Evolutionary conservation across 1,139 yeast genomes (phyloP).

Genomic region (Pneumocystis carinii): DNA sequence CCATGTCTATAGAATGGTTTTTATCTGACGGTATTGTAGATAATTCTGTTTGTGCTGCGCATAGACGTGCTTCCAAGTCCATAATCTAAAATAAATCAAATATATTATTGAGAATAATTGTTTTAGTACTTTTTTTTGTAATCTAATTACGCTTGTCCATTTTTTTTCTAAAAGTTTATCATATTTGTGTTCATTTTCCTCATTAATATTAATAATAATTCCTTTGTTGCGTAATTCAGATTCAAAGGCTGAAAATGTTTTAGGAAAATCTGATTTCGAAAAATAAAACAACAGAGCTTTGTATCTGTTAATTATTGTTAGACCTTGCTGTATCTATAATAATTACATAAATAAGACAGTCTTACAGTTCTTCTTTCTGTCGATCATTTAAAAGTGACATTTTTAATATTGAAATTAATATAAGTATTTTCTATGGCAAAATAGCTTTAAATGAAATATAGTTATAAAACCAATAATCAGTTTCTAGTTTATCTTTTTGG

Average conservation of each 20-base stretch:
- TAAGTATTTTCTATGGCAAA: neutral
- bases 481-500: neutral
- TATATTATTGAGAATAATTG: neutral
- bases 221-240: slow-evolving; percentile 7
- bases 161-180: slow-evolving; percentile 49
- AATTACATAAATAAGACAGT: neutral
- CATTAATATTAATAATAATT: neutral
- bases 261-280: slow-evolving; percentile 6
- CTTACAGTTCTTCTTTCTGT: slow-evolving; percentile 14
- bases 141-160: slow-evolving; percentile 74
- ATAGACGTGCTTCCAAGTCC: slow-evolving; percentile 35
- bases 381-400: slow-evolving; percentile 11
- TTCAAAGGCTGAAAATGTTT: slow-evolving; percentile 6
- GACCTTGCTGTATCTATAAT: neutral
- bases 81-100: slow-evolving; percentile 19
- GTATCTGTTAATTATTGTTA: slow-evolving; percentile 6
- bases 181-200: slow-evolving; percentile 3
- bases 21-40: slow-evolving; percentile 23
- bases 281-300: slow-evolving; percentile 10
- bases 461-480: neutral
- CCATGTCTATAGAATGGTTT: slow-evolving; percentile 19
- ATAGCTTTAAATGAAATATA: neutral
- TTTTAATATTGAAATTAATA: neutral
- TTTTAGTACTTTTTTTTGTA: slow-evolving; percentile 48
- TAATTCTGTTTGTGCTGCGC: slow-evolving; percentile 31